Base-by-base conservation (phyloP, 495 filamentous ascomycete species). In the Halenospora varia region DNA sequence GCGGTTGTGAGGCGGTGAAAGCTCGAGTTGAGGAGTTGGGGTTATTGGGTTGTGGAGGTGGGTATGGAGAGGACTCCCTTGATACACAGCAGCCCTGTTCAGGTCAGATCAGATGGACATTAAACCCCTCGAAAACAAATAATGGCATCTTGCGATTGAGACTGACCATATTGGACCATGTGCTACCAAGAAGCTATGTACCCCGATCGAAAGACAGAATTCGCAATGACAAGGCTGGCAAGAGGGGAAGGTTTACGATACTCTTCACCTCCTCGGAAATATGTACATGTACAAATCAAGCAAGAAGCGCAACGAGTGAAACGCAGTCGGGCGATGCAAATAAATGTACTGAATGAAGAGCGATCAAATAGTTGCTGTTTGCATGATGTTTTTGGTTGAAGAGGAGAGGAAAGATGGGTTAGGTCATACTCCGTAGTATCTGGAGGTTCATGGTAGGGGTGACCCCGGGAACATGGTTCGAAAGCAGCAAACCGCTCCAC, bases 71-170 rank as follows among this genome's bases (percentile, higher is more conserved):
- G 11, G 42, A 48, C 19, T 52, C 48, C 22, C 35, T 55, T n/a
- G 62, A 65, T 23, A 26, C 39, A 46, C 65, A 64, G 47, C 63
- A 65, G 45, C 59, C 62, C 63, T 67, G 29, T 35, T 35, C 6
- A 35, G 4, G 29, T 35, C 13, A 35, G 13, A 35, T 35, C 13
- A 6, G 29, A 13, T n/a, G n/a, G n/a, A n/a, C n/a, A 13, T 35
- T 35, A 6, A 35, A 35, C 13, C 13, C 13, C 29, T 6, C 13
- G 29, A 35, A 6, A 13, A 35, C 4, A 35, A 13, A 35, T 13
- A 13, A 13, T 6, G 13, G 29, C 29, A n/a, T 35, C 4, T 35
- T 4, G 29, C 29, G 29, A 35, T 35, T 35, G 29, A 13, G 29
- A 35, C 29, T 35, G 6, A 35, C 29, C 29, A 35, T 35, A 6